phyloP scores from a whole-genome alignment of 2,329 filamentous ascomycete species.

The Hyphodiscus sp. region DNA sequence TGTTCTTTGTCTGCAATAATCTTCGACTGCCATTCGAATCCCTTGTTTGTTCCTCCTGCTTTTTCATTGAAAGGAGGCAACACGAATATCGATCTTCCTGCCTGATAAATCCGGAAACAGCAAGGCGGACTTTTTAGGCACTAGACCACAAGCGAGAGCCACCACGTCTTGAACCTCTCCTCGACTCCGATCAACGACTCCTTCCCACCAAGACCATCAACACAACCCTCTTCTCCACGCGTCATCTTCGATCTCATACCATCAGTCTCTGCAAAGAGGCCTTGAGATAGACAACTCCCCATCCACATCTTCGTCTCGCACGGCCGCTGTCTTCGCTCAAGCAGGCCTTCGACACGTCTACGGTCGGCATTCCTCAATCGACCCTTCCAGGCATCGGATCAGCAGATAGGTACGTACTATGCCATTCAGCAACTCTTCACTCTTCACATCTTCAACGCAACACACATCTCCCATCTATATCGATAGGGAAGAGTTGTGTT shows the following conservation, averaged over 20 bases:
- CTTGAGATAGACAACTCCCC: constrained; percentile 9
- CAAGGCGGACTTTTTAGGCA: constrained; percentile 3
- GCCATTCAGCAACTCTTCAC: not conserved
- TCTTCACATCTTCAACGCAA: not conserved
- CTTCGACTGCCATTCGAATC: no score
- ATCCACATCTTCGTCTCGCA: constrained; percentile 1
- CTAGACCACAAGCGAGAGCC: constrained; percentile 11
- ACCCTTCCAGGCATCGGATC: constrained; percentile 14
- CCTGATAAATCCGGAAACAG: not conserved
- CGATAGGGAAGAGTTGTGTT: not conserved
- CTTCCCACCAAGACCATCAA: constrained; percentile 11
- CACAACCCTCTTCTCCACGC: constrained; percentile 8
- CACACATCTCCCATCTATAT: not conserved
- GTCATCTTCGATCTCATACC: constrained; percentile 11
- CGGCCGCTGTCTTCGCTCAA: constrained; percentile 1
- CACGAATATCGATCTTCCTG: not conserved
- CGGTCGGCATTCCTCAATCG: constrained; percentile 10
- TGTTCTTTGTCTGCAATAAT: not conserved
- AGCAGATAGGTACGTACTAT: constrained; percentile 18
- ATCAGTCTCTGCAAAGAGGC: constrained; percentile 8
- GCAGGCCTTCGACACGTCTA: constrained; percentile 9
- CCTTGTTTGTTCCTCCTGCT: not conserved
- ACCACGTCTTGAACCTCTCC: constrained; percentile 5
- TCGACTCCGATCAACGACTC: constrained; percentile 3
- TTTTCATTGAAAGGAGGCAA: not conserved